Percentiles rank a stretch among this genome's conserved stretches.
Conservation (phyloP, 1,284 basidiomycete species). For the Blastosporella zonata region DNA sequence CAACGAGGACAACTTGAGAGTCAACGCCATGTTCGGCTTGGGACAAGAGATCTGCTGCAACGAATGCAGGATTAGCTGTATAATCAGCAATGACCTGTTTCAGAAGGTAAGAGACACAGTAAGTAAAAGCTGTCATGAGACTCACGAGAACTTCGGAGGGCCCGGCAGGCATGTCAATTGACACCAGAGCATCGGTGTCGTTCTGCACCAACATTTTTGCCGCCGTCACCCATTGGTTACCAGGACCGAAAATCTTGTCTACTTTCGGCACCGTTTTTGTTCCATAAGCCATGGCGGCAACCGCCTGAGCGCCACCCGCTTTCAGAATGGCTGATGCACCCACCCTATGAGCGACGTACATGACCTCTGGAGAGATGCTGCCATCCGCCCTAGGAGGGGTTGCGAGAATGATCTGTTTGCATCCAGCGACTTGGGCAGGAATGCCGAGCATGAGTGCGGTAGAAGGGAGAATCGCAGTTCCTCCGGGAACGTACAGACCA, state of each 20-base stretch:
- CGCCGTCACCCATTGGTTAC: slow-evolving; percentile 99
- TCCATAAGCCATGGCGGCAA: slow-evolving; percentile 97
- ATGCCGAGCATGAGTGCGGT: slow-evolving; percentile 98
- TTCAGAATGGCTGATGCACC: slow-evolving; percentile 88
- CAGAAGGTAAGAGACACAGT: not conserved
- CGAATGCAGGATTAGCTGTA: slow-evolving; percentile 84
- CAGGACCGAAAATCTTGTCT: slow-evolving; percentile 98
- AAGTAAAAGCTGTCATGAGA: not conserved
- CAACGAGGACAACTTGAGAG: slow-evolving; percentile 94
- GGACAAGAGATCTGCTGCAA: slow-evolving; percentile 94
- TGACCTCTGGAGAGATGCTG: slow-evolving; percentile 89
- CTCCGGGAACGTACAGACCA: slow-evolving; percentile 96
- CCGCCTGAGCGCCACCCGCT: slow-evolving; percentile 95
- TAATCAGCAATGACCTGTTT: slow-evolving; percentile 88
- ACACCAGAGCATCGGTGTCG: slow-evolving; percentile 95
- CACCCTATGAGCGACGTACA: slow-evolving; percentile 89
- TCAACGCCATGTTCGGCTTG: slow-evolving; percentile 99
- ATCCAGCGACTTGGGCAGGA: slow-evolving; percentile 96
- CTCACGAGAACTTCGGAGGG: slow-evolving; percentile 94
- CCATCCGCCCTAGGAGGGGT: slow-evolving; percentile 93
- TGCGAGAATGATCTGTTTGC: slow-evolving; percentile 89
- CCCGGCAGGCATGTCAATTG: slow-evolving; percentile 99
- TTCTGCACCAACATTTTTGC: slow-evolving; percentile 99
- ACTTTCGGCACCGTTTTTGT: slow-evolving; percentile 97
- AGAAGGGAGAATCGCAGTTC: slow-evolving; percentile 94